Evolutionary conservation across 345 rosid species (phyloP), one percentile per base, ranked within the genome.

Genomic region (Gossypium bickii): DNA sequence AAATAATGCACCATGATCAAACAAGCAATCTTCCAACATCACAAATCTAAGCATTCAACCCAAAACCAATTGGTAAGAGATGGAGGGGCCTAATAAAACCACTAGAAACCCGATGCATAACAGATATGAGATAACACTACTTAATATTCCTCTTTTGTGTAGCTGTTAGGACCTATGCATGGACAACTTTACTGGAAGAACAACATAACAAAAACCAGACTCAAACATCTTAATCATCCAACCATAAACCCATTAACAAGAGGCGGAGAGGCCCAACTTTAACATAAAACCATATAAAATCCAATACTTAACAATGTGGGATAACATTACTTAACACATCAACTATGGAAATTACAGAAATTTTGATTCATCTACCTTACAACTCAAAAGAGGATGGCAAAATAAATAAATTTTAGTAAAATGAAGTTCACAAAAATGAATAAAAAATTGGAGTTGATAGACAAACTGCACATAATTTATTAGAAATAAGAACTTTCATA

Each of bases 1-100:
- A 67, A 80, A 59, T 0, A 34, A 76, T 47, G 52, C 44, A 60
- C 58, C 38, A 73, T 62, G n/a, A 47, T 48, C 34, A 73, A 38
- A 12, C 25, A 61, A 76, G 16, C n/a, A 45, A 56, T 17, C 65
- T 41, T 6, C 64, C 64, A 25, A 12, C n/a, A 25, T 60, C 41
- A 60, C 41, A 60, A 55, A 15, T 22, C 59, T 56, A 56, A 56
- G 59, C 59, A 18, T 56, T 25, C 4, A 56, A 18, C 59, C 12
- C 20, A n/a, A 56, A 18, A 56, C 59, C 59, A 55, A 55, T n/a
- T 55, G 59, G 22, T 17, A 55, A 55, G 59, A 55, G 24, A 55
- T n/a, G 59, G 24, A 55, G 59, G n/a, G n/a, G 8, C 24, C 59
- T 24, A 7, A n/a, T 15, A 17, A 55, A 55, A 16, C 56, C 56